Conservation (phyloP, 805 yeast species). For the Sungouiella thailandica region DNA sequence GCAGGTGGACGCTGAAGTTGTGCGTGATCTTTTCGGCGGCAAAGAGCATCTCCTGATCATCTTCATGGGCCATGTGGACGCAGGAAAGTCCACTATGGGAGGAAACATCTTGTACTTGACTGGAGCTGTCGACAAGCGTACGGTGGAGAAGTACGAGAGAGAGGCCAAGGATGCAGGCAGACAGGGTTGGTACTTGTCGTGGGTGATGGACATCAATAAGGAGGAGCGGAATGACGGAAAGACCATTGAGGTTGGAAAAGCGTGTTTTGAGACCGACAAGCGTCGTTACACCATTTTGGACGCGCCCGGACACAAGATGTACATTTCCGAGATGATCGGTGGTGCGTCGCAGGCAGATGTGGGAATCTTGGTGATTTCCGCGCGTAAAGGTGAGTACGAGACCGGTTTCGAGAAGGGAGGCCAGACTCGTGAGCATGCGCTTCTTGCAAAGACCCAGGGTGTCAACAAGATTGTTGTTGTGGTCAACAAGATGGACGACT, state of each 20-base stretch:
- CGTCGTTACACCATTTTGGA: conserved; percentile 97
- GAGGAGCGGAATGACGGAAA: conserved; percentile 99
- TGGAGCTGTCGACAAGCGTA: conserved; percentile 97
- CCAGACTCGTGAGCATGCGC: conserved; percentile 97
- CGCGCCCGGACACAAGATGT: conserved; percentile 99
- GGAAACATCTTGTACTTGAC: conserved; percentile 91
- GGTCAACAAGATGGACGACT: conserved; percentile 98
- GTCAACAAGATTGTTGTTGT: conserved; percentile 90
- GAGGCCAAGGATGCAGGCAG: conserved; percentile 99
- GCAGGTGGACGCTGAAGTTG: conserved; percentile 77
- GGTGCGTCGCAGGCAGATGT: conserved; percentile 99
- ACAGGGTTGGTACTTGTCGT: conserved; percentile 98
- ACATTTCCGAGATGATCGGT: conserved; percentile 98
- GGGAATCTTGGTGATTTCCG: conserved; percentile 94
- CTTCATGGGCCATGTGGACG: conserved; percentile 99
- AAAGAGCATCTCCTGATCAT: conserved; percentile 95
- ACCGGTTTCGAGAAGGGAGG: conserved; percentile 99
- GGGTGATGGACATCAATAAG: conserved; percentile 99
- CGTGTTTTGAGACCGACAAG: conserved; percentile 95
- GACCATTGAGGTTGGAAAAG: conserved; percentile 98
- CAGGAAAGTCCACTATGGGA: conserved; percentile 99
- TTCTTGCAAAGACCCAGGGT: conserved; percentile 97
- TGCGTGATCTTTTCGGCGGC: conserved; percentile 92
- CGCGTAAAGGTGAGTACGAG: conserved; percentile 99
- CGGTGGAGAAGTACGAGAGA: conserved; percentile 95